Evolutionary conservation across 2,329 filamentous ascomycete genomes (phyloP).

Genomic region (Fusarium fujikuroi): DNA sequence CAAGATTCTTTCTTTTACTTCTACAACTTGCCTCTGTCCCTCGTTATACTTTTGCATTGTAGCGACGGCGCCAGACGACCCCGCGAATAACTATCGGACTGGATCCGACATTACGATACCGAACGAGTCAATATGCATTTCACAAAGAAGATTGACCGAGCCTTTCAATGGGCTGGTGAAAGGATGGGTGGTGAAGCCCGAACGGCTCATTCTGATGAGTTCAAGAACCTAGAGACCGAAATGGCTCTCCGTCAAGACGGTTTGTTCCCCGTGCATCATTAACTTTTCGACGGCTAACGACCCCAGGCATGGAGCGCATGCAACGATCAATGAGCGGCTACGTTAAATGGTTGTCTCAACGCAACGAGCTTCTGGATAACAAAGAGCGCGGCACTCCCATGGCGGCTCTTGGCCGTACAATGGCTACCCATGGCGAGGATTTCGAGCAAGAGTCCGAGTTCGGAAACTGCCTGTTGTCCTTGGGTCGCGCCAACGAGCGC

Average conservation of each 20-base stretch:
- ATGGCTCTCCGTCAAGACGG: conserved; percentile 91
- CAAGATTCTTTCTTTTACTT: neutral
- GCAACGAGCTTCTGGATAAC: conserved; percentile 81
- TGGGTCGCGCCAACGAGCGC: conserved; percentile 87
- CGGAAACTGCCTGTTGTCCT: conserved; percentile 83
- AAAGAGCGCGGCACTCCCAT: conserved; percentile 87
- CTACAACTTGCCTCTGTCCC: conserved; percentile 8
- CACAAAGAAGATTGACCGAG: conserved; percentile 89
- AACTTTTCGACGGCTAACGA: conserved; percentile 11
- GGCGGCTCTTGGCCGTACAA: conserved; percentile 81
- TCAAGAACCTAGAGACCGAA: conserved; percentile 88
- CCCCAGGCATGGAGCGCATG: conserved; percentile 85
- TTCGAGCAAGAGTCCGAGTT: conserved; percentile 93
- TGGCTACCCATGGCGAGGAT: conserved; percentile 91
- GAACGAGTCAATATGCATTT: conserved; percentile 59
- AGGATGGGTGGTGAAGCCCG: conserved; percentile 93
- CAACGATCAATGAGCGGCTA: conserved; percentile 88
- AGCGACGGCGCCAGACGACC: conserved; percentile 28
- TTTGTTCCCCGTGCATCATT: conserved; percentile 54
- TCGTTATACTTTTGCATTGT: conserved; percentile 20
- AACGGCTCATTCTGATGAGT: conserved; percentile 88
- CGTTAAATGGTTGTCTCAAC: conserved; percentile 87
- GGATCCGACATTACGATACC: conserved; percentile 36
- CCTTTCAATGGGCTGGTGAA: conserved; percentile 98
- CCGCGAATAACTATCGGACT: conserved; percentile 35